A percentile compares a stretch with the other conserved stretches of the same genome.
phyloP scores from a whole-genome alignment of 495 filamentous ascomycete genomes.

The Aspergillus saccharolyticus region DNA sequence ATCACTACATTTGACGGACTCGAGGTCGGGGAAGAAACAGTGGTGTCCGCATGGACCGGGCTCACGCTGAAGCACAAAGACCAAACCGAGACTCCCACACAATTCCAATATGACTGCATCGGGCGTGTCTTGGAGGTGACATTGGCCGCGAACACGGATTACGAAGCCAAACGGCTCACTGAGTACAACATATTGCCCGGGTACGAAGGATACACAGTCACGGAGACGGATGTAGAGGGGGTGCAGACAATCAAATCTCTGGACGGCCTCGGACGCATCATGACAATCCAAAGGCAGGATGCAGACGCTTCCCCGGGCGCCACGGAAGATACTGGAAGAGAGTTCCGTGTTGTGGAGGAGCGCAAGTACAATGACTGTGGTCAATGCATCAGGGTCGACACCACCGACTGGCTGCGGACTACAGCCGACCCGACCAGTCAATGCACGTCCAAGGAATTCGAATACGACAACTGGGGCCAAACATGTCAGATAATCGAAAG shows the following conservation, averaged over 20 bases:
- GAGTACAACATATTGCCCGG: not conserved
- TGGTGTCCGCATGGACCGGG: not conserved
- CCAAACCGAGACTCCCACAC: not conserved
- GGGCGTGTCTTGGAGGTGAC: not conserved
- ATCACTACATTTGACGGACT: constrained; percentile 5
- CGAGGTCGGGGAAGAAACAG: not conserved
- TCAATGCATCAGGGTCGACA: constrained; percentile 2
- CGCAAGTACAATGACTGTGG: constrained; percentile 5
- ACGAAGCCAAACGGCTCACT: not conserved
- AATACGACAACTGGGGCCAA: constrained; percentile 11
- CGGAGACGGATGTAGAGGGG: constrained; percentile 6
- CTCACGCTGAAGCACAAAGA: not conserved
- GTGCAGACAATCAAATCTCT: constrained; percentile 7
- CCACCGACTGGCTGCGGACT: constrained; percentile 5
- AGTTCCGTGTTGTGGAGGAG: constrained; percentile 8
- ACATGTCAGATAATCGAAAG: not conserved
- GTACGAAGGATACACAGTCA: not conserved
- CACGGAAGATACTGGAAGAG: not conserved
- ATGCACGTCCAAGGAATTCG: not conserved
- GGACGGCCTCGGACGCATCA: constrained; percentile 3
- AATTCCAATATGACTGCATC: not conserved
- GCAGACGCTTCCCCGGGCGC: not conserved
- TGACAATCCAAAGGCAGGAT: constrained; percentile 4
- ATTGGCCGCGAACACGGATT: not conserved
- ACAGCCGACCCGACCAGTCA: not conserved